Base-by-base conservation (phyloP, 768 basidiomycete species). In the Omphalotus guepiniiformis region DNA sequence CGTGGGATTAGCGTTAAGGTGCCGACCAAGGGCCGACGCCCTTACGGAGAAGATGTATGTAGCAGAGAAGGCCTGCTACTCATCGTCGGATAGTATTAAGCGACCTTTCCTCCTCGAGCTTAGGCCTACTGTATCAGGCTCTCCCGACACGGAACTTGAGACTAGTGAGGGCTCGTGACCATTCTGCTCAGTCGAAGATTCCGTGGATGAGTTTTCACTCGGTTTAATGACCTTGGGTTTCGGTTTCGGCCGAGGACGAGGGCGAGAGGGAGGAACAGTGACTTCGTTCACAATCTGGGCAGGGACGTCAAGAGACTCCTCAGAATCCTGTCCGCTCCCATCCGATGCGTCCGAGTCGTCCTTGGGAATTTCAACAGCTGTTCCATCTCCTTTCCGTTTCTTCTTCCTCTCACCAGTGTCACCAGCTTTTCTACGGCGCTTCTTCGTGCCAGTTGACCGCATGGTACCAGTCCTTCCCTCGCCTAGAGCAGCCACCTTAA, bases 381-480 rank as follows among this genome's bases (percentile, higher is more conserved):
- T 37, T 46, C 56, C 18, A 3, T 44, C 61, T 42, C 62, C 57
- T 57, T 66, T 67, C 53, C 63, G 60, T 44, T 65, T 61, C 55
- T 70, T 72, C 53, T 53, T 55, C 48, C 50, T 53, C 40, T 47
- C 53, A 35, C 58, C 51, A 1, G 52, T 50, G 37, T 57, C 63
- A 52, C 48, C 63, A 48, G 62, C 63, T 56, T 73, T 73, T 64
- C 70, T 65, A 40, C 72, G 63, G 42, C 73, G 60, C 60, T 78
- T 68, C 56, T 73, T 72, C 55, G 78, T 74, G 37, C 75, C 73
- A 23, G 72, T 64, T 39, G 73, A 47, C 67, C 75, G 63, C 88
- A 82, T 77, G 73, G 69, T 3, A 63, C 68, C 66, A 80, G 78
- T 47, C 74, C 61, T 27, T 54, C 55, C 26, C 48, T 56, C 53